Evolutionary conservation across 2,329 filamentous ascomycete genomes (phyloP).

Genomic region (Lecanosticta acicola): DNA sequence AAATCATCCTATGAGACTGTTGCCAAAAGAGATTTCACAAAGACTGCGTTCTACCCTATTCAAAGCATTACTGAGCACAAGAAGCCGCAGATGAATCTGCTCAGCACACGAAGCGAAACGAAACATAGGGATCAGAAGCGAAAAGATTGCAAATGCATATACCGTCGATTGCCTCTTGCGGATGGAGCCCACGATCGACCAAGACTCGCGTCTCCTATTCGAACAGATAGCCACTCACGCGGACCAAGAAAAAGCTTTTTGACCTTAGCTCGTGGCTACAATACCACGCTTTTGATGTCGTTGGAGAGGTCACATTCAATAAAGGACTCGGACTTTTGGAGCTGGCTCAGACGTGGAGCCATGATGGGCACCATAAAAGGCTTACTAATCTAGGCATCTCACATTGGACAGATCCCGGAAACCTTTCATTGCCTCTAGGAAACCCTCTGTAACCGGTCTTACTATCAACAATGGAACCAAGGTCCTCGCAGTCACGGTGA

Average conservation of each 20-base stretch:
- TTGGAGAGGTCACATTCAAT: conserved; percentile 12
- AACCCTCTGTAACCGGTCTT: conserved; percentile 26
- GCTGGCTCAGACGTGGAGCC: conserved; percentile 7
- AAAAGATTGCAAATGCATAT: neutral
- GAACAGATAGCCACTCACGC: neutral
- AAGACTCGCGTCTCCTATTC: neutral
- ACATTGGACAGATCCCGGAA: conserved; percentile 13
- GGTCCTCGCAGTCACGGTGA: conserved; percentile 32
- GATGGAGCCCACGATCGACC: neutral
- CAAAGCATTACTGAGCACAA: neutral
- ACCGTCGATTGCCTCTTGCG: conserved; percentile 7
- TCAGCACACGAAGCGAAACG: conserved; percentile 35
- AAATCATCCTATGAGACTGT: too few relatives aligned
- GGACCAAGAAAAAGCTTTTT: neutral
- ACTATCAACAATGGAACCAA: conserved; percentile 34
- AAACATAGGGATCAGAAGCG: conserved; percentile 37
- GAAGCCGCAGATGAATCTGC: conserved; percentile 27
- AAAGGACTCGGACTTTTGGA: conserved; percentile 11
- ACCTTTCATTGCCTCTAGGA: conserved; percentile 9
- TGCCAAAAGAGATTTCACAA: conserved; percentile 1
- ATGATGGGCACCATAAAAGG: conserved; percentile 9
- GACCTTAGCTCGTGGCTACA: neutral
- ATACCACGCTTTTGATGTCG: conserved; percentile 13
- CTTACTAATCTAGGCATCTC: conserved; percentile 10
- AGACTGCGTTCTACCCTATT: conserved; percentile 5